Evolutionary conservation across 2,329 filamentous ascomycete genomes (phyloP), one percentile per base, ranked within the genome.

Genomic region (Ceratocystiopsis minuta): DNA sequence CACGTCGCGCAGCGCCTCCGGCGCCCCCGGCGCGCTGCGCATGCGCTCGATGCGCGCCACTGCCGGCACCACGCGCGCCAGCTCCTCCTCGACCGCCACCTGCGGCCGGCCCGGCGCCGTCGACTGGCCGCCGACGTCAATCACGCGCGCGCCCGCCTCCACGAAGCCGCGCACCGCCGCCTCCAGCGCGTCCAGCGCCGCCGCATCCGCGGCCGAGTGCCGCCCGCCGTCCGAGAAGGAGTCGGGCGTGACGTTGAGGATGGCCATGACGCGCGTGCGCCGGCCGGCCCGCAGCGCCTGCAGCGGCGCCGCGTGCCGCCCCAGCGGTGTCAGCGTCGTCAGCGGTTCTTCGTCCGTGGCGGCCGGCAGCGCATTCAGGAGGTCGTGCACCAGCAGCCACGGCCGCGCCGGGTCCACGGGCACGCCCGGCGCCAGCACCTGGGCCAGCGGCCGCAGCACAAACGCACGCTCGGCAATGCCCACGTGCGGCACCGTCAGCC

Each of bases 41-140:
- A 28, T 28, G 24, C 24, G 24, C 24, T 28, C 24, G 54, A 94
- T 78, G 40, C 80, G 66, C 48, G 70, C 56, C 46, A 98, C 76
- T n/a, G 76, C 77, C 0, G 88, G 87, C 6, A 94, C 59, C 11
- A 96, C 72, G 12, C 90, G 81, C 11, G 68, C 57, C 14, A 81
- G 63, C 58, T 98, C 90, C 59, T 92, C 82, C 9, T 75, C 67
- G 6, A 71, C 67, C 13, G 75, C 67, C 42, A 93, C 70, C 49
- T 84, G 72, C 1, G 66, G 62, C 0, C 82, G 75, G 17, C 75
- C 72, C 0, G 90, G 90, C 1, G 87, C 78, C 15, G 86, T 94
- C 32, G 87, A 95, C 62, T 95, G 87, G 15, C 90, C 90, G 43
- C 90, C 90, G 34, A 98, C 67, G 56, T 98, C 90, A 51, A 96